phyloP scores from a whole-genome alignment of 108 stramenopile genomes.

The Cyclotella cryptica region DNA sequence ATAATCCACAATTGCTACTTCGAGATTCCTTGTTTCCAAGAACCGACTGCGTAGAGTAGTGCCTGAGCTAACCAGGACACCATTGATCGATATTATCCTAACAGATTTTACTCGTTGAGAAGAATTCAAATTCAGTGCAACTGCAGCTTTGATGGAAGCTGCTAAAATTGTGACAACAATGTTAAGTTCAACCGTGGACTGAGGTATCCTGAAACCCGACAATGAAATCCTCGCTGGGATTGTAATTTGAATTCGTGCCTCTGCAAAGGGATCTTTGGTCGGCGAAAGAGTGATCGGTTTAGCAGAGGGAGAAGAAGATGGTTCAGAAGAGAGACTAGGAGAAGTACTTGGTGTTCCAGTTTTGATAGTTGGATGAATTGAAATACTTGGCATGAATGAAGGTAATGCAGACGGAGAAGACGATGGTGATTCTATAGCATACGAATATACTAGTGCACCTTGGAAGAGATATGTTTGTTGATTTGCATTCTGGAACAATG shows the following conservation, averaged over 20 bases:
- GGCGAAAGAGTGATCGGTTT: slow-evolving; percentile 16
- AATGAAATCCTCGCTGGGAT: slow-evolving; percentile 10
- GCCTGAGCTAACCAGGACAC: slow-evolving; percentile 4
- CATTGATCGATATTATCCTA: slow-evolving; percentile 24
- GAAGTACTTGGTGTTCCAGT: slow-evolving; percentile 1
- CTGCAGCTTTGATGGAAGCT: neutral
- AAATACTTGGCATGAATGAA: slow-evolving; percentile 14
- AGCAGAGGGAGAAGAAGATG: slow-evolving; percentile 4
- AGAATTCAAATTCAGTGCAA: slow-evolving; percentile 4
- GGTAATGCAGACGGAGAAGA: slow-evolving; percentile 11
- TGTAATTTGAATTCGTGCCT: slow-evolving; percentile 22
- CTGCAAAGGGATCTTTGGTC: slow-evolving; percentile 10
- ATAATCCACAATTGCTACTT: slow-evolving; percentile 15
- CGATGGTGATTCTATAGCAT: slow-evolving; percentile 23
- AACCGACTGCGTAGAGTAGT: neutral
- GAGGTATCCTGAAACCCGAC: slow-evolving; percentile 16
- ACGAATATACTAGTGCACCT: slow-evolving; percentile 14
- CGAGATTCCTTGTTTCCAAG: neutral
- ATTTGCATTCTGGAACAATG: neutral
- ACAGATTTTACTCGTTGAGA: slow-evolving; percentile 20
- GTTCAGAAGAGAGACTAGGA: neutral
- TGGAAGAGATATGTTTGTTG: slow-evolving; percentile 22
- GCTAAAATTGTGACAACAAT: slow-evolving; percentile 21
- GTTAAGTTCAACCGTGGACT: neutral
- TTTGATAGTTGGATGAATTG: neutral